These are phyloP conservation scores for Tilletia setariae DNA, from an alignment of 1,284 basidiomycete species.

Conservation along the genomic window DNA sequence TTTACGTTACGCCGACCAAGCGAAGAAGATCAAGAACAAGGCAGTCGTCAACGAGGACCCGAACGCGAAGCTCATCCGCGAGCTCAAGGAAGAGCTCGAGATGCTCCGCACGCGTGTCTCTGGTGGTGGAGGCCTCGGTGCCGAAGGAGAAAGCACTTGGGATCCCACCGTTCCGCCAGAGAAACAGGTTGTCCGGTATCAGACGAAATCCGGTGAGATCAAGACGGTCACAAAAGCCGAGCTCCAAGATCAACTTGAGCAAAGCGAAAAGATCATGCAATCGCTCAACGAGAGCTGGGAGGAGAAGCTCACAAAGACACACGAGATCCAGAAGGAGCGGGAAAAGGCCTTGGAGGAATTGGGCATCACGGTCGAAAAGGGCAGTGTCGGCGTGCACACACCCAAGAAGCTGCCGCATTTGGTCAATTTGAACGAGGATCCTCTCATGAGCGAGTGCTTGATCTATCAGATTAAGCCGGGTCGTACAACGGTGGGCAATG, in stretches of 20 bases:
- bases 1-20: constrained; percentile 86
- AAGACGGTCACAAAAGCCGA: constrained; percentile 95
- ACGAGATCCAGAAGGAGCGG: constrained; percentile 90
- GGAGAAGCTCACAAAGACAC: constrained; percentile 85
- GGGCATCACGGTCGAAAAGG: constrained; percentile 95
- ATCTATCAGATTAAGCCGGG: constrained; percentile 86
- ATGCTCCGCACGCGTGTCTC: constrained; percentile 48
- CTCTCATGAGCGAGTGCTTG: constrained; percentile 58
- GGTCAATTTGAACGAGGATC: constrained; percentile 54
- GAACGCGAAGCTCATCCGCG: constrained; percentile 94
- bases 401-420: constrained; percentile 70
- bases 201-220: constrained; percentile 86
- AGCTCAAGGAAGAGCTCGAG: constrained; percentile 95
- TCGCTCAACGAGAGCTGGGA: constrained; percentile 97
- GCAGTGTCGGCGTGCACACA: constrained; percentile 89
- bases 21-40: constrained; percentile 99
- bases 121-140: constrained; percentile 23
- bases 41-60: constrained; percentile 98
- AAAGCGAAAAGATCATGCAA: constrained; percentile 95
- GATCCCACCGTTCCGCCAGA: constrained; percentile 86
- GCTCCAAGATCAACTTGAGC: constrained; percentile 91
- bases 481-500: constrained; percentile 64
- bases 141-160: constrained; percentile 67
- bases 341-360: constrained; percentile 96
- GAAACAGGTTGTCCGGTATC: constrained; percentile 91